Evolutionary conservation across 495 filamentous ascomycete genomes (phyloP).

Genomic region (Talaromyces proteolyticus): DNA sequence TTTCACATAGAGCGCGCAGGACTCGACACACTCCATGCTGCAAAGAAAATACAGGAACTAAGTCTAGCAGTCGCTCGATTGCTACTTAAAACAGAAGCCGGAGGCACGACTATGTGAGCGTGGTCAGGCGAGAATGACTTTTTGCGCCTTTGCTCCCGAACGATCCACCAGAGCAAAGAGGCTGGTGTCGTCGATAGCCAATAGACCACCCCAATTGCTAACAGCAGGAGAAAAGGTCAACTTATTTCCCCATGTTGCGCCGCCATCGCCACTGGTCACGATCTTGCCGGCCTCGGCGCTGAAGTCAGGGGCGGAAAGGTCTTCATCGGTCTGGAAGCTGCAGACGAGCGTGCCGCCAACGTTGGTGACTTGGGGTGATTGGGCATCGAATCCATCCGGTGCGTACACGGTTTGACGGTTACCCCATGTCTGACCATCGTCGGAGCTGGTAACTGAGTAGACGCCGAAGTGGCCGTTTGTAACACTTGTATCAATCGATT

Average conservation of each 20-base stretch:
- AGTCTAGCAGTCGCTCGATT: too few relatives aligned
- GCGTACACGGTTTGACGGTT: slow-evolving; percentile 32
- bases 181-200: slow-evolving; percentile 18
- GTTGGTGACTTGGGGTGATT: slow-evolving; percentile 45
- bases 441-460: slow-evolving; percentile 31
- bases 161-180: slow-evolving; percentile 33
- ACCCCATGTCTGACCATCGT: slow-evolving; percentile 40
- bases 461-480: slow-evolving; percentile 42
- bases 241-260: slow-evolving; percentile 30
- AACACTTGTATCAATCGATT: slow-evolving; percentile 28
- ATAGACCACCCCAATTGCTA: slow-evolving; percentile 40
- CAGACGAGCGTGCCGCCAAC: slow-evolving; percentile 40
- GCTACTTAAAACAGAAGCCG: too few relatives aligned
- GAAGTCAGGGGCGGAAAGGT: slow-evolving; percentile 10
- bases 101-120: too few relatives aligned
- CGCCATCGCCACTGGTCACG: slow-evolving; percentile 31
- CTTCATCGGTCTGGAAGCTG: slow-evolving; percentile 50
- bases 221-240: slow-evolving; percentile 22
- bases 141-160: slow-evolving; percentile 21
- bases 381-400: slow-evolving; percentile 25
- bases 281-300: slow-evolving; percentile 19
- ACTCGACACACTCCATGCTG: too few relatives aligned
- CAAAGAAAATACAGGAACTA: too few relatives aligned
- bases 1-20: too few relatives aligned
- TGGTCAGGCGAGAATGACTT: slow-evolving; percentile 10